Evolutionary conservation across 108 stramenopile genomes (phyloP), one percentile per base, ranked within the genome.

Genomic region (Conticribra weissflogii): DNA sequence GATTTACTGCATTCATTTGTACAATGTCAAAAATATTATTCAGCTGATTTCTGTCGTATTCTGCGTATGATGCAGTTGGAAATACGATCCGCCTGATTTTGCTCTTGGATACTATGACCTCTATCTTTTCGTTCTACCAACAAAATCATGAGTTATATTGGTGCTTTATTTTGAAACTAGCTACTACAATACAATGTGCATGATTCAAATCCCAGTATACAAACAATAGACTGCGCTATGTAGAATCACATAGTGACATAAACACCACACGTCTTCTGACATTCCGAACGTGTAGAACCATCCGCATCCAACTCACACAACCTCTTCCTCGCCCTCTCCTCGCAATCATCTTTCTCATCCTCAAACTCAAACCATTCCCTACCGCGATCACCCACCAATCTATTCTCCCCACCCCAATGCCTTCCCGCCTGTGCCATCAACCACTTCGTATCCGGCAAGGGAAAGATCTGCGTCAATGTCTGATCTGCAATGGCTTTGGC

Each of bases 351-450:
- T 12, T 57, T 30, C 44, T 47, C 24, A 54, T 76, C 75, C 21
- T 32, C 22, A 50, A 78, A 66, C 34, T 27, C 1, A 66, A 85
- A 79, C 0, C 63, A 45, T 25, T 63, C 53, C 46, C 88, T 54
- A 12, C 85, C 88, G 53, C 71, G 59, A 48, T 88, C 85, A 19
- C 54, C 36, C 41, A 52, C 41, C 34, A 88, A 28, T 19, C 76
- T 5, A 41, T 41, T 83, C 41, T 47, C 55, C 5, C 69, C 67
- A 34, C 33, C 24, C 79, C 79, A 80, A 44, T 80, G 79, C 30
- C 79, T 70, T 29, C 74, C 79, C 2, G 46, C 47, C 54, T 80
- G 68, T n/a, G 68, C 68, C 47, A 71, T 25, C 15, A 76, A 55
- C 74, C 74, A 80, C 21, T 55, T 63, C 0, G 63, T 31, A 63